A percentile compares a stretch with the other conserved stretches of the same genome.
phyloP scores from a whole-genome alignment of 2,329 filamentous ascomycete genomes.

The Ophiosphaerella narmari region DNA sequence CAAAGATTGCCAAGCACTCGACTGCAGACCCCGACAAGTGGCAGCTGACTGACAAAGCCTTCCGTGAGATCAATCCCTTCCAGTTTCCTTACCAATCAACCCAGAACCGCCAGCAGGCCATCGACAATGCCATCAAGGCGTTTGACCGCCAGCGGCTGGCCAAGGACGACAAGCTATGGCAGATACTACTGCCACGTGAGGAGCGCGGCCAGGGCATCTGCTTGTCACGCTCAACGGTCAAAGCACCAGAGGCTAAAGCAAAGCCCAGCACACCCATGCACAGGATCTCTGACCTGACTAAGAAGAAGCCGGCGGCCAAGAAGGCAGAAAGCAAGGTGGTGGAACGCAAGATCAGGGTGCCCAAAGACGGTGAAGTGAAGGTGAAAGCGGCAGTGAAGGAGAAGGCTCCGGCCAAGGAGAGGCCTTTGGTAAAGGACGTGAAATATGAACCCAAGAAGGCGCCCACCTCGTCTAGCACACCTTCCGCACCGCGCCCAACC shows the following conservation, averaged over 20 bases:
- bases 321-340: slow-evolving; percentile 52
- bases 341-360: slow-evolving; percentile 21
- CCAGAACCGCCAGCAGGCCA: slow-evolving; percentile 62
- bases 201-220: slow-evolving; percentile 66
- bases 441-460: slow-evolving; percentile 29
- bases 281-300: slow-evolving; percentile 47
- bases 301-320: slow-evolving; percentile 49
- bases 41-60: slow-evolving; percentile 61
- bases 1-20: slow-evolving; percentile 59
- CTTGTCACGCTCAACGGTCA: slow-evolving; percentile 63
- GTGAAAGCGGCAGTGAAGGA: slow-evolving; percentile 35
- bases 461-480: slow-evolving; percentile 17
- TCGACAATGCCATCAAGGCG: slow-evolving; percentile 65
- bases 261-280: slow-evolving; percentile 42
- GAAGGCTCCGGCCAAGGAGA: slow-evolving; percentile 27
- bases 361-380: slow-evolving; percentile 19
- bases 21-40: slow-evolving; percentile 50
- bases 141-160: slow-evolving; percentile 66
- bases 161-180: slow-evolving; percentile 66
- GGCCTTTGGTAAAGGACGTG: slow-evolving; percentile 25
- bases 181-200: slow-evolving; percentile 62
- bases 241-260: slow-evolving; percentile 43
- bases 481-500: slow-evolving; percentile 22
- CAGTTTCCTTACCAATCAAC: slow-evolving; percentile 62
- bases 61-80: slow-evolving; percentile 66